phyloP scores from a whole-genome alignment of 768 basidiomycete genomes.

The Lentinula aciculospora region DNA sequence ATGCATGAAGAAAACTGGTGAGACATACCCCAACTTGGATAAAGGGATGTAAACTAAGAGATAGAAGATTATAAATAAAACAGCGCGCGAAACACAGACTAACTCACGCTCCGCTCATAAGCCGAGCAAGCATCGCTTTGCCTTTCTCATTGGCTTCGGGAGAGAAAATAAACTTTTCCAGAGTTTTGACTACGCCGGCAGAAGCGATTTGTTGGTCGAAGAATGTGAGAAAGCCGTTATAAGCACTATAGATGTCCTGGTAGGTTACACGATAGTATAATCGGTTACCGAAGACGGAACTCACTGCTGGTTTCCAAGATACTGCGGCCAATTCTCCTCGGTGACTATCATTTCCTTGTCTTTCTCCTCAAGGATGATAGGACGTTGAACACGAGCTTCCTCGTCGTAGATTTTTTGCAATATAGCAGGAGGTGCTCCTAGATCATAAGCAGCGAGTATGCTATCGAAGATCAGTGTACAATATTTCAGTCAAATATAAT shows the following conservation, averaged over 20 bases:
- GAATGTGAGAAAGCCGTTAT: conserved; percentile 30
- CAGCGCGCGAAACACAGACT: background rate
- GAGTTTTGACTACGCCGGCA: conserved; percentile 28
- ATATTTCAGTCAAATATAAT: background rate
- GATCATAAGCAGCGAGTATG: conserved; percentile 49
- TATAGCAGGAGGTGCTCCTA: conserved; percentile 41
- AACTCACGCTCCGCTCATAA: conserved; percentile 30
- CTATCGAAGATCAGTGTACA: conserved; percentile 19
- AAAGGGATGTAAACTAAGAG: conserved; percentile 43
- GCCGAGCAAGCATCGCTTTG: conserved; percentile 27
- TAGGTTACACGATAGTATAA: too few relatives aligned
- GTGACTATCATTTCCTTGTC: conserved; percentile 30
- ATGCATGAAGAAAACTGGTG: background rate
- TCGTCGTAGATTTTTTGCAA: conserved; percentile 45
- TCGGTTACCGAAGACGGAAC: too few relatives aligned
- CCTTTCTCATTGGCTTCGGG: conserved; percentile 26
- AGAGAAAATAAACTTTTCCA: conserved; percentile 47
- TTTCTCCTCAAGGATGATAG: conserved; percentile 30
- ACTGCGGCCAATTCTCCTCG: conserved; percentile 42
- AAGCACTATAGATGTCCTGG: conserved; percentile 24
- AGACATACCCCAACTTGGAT: conserved; percentile 52
- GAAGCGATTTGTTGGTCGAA: conserved; percentile 33
- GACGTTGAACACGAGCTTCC: conserved; percentile 30
- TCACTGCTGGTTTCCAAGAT: conserved; percentile 43
- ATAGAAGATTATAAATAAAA: background rate